phyloP scores from a whole-genome alignment of 441 rosid genomes.

The Populus hybrid region DNA sequence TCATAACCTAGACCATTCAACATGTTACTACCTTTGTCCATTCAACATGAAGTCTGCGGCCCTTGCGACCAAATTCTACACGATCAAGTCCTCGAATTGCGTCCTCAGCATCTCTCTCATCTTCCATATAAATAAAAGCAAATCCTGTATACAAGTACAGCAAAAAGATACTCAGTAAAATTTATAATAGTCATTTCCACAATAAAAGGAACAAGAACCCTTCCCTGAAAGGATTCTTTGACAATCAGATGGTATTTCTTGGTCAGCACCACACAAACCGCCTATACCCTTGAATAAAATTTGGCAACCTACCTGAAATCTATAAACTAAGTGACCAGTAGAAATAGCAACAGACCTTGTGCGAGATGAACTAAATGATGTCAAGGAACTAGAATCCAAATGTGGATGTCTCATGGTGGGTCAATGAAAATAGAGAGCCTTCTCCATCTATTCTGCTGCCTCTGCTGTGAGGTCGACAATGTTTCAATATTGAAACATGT shows the following conservation, averaged over 20 bases:
- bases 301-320: constrained; percentile 54
- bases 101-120: constrained; percentile 97
- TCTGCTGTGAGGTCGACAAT: constrained; percentile 60
- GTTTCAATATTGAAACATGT: constrained; percentile 68
- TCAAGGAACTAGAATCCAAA: constrained; percentile 86
- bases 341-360: constrained; percentile 92
- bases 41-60: constrained; percentile 93
- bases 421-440: constrained; percentile 66
- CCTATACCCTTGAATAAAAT: constrained; percentile 34
- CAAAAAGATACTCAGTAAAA: constrained; percentile 7
- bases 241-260: constrained; percentile 20
- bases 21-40: constrained; percentile 74
- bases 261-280: constrained; percentile 26
- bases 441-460: constrained; percentile 61
- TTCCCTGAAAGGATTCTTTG: constrained; percentile 36
- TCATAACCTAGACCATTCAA: too few relatives aligned
- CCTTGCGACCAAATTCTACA: constrained; percentile 82
- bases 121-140: constrained; percentile 95
- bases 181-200: neutral
- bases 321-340: constrained; percentile 63
- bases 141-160: constrained; percentile 47
- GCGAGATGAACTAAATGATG: constrained; percentile 63
- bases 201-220: too few relatives aligned
- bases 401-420: constrained; percentile 80
- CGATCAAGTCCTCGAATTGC: constrained; percentile 90